phyloP scores from a whole-genome alignment of 2,329 filamentous ascomycete species.

The Madurella mycetomatis region DNA sequence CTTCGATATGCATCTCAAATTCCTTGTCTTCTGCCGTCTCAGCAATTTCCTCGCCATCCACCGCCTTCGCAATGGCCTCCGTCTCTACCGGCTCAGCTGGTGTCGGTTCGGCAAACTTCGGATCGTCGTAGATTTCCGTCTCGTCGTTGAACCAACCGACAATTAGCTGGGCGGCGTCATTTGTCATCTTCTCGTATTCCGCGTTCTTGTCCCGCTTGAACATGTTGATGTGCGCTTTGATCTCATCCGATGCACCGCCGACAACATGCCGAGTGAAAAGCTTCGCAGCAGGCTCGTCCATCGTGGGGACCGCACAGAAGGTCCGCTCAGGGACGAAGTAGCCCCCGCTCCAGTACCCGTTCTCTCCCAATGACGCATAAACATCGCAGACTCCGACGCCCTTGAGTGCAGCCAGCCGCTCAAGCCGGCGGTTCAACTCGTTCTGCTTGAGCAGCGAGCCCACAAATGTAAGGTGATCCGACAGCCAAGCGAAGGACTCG shows the following conservation, averaged over 20 bases:
- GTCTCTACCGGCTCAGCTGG: constrained; percentile 24
- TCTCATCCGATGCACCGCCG: constrained; percentile 62
- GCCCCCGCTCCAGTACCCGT: constrained; percentile 58
- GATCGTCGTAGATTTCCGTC: constrained; percentile 42
- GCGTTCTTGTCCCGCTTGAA: constrained; percentile 59
- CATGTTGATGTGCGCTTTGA: constrained; percentile 65
- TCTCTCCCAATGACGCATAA: constrained; percentile 71
- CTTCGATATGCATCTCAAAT: constrained; percentile 11
- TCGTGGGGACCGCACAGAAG: constrained; percentile 64
- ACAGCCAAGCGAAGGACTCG: constrained; percentile 71
- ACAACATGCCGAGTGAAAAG: constrained; percentile 56
- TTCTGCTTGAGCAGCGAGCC: constrained; percentile 70
- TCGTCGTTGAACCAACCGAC: constrained; percentile 53
- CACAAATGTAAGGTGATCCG: constrained; percentile 80
- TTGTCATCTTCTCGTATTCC: constrained; percentile 60
- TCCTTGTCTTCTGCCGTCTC: constrained; percentile 8
- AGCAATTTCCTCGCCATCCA: constrained; percentile 14
- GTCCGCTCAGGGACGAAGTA: constrained; percentile 65
- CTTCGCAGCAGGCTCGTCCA: constrained; percentile 38
- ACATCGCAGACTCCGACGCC: constrained; percentile 69
- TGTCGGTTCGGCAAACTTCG: constrained; percentile 25
- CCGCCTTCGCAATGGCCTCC: constrained; percentile 25
- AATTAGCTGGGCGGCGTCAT: constrained; percentile 53
- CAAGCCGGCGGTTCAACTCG: constrained; percentile 65
- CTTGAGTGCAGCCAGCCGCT: constrained; percentile 55